A percentile compares a stretch with the other conserved stretches of the same genome.
Conservation (phyloP, 768 basidiomycete species). For the Leccinum aurantiacum region DNA sequence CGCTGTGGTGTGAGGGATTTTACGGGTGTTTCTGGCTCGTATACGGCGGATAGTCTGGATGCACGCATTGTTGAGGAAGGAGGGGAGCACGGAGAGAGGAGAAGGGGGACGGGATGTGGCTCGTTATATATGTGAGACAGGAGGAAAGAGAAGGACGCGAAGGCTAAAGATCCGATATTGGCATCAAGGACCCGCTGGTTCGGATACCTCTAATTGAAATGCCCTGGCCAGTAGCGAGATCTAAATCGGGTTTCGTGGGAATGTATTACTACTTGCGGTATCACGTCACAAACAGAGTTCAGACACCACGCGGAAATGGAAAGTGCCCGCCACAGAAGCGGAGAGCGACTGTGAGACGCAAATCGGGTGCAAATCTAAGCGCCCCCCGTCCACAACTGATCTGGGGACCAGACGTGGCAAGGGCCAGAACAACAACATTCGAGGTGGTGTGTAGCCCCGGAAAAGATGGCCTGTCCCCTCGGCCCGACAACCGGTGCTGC, state of each 20-base stretch:
- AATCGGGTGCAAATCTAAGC: conserved; percentile 25
- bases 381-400: conserved; percentile 8
- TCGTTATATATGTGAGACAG: conserved; percentile 36
- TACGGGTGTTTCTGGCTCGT: conserved; percentile 18
- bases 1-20: conserved; percentile 62
- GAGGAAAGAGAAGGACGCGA: conserved; percentile 24
- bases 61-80: conserved; percentile 24
- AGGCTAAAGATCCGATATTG: conserved; percentile 50
- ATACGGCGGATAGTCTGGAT: conserved; percentile 18
- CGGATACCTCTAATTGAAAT: conserved; percentile 35
- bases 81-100: conserved; percentile 8
- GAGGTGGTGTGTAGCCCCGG: not conserved
- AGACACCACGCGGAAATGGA: conserved; percentile 42
- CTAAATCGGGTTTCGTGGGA: conserved; percentile 29
- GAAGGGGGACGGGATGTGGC: conserved; percentile 14
- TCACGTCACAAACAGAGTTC: conserved; percentile 22
- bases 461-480: not conserved
- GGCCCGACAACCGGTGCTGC: not conserved
- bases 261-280: conserved; percentile 10
- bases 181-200: conserved; percentile 24
- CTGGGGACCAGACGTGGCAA: conserved; percentile 17
- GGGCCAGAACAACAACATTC: conserved; percentile 15
- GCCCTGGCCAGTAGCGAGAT: conserved; percentile 31
- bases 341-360: conserved; percentile 36
- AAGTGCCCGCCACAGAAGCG: conserved; percentile 47